Evolutionary conservation across 768 basidiomycete species (phyloP), one percentile per base, ranked within the genome.

Genomic region (Suillus discolor): DNA sequence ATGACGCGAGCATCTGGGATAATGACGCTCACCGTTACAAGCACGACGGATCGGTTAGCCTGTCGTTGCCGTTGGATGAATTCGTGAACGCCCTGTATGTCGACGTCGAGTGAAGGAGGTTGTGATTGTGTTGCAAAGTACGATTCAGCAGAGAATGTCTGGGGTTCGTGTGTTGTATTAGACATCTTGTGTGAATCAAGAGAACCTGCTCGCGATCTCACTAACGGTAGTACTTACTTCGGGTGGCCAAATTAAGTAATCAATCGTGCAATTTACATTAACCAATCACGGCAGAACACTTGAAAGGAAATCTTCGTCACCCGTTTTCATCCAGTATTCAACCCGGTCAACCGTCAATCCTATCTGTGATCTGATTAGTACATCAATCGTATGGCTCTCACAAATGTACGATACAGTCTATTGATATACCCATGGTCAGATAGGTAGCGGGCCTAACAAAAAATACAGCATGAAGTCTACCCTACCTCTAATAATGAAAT

Each of bases 11-110:
- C 16, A 28, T 6, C 28, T 66, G 61, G 13, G 63, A 57, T 57
- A 42, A 57, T 25, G 12, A 79, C 92, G 1, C 59, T 78, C 75
- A 98, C 96, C 68, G 97, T 99, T 57, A 99, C 94, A 55, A 99
- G 84, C 11, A 97, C 97, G 45, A 99, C 92, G 67, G 87, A 88
- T 68, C 89, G 86, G 28, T 88, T 87, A 34, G 83, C 75, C 53
- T 82, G 81, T 54, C 79, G 79, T 76, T 97, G 96, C 71, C 82
- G 81, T 57, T 83, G 75, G 20, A 97, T 83, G 70, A 97, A 99
- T 15, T 83, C 80, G 38, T 84, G 80, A 31, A 95, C 89, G 7
- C 75, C 80, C 16, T 81, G 81, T 36, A 93, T 81, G 71, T 92
- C 89, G 45, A 87, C 81, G 12, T 8, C 36, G 36, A 38, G 36